These are phyloP conservation scores for Saturnispora hagleri DNA, from an alignment of 805 yeast genomes.

Conservation along the genomic window DNA sequence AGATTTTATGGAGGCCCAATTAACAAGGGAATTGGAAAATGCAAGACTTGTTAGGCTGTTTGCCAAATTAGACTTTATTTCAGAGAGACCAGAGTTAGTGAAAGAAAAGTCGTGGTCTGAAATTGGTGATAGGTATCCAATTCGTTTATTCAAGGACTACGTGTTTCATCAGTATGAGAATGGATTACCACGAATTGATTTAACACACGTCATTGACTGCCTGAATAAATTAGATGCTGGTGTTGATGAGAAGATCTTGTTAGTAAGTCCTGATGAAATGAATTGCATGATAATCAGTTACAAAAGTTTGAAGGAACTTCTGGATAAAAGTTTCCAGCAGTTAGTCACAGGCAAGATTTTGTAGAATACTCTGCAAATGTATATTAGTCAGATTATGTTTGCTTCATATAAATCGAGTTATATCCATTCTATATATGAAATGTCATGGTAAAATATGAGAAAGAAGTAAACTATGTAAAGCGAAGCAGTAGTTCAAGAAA, in stretches of 20 bases:
- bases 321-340: slow-evolving; percentile 60
- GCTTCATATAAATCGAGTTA: neutral
- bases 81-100: slow-evolving; percentile 62
- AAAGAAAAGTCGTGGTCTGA: slow-evolving; percentile 57
- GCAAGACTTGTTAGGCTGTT: slow-evolving; percentile 76
- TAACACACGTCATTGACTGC: slow-evolving; percentile 69
- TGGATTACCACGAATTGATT: slow-evolving; percentile 72
- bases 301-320: slow-evolving; percentile 66
- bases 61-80: slow-evolving; percentile 69
- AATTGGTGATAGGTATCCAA: slow-evolving; percentile 64
- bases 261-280: slow-evolving; percentile 79
- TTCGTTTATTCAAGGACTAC: slow-evolving; percentile 70
- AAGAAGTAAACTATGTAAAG: slow-evolving; percentile 8
- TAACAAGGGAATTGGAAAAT: slow-evolving; percentile 75
- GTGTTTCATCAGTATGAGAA: slow-evolving; percentile 81
- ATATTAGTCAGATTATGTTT: slow-evolving; percentile 1
- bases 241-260: slow-evolving; percentile 67
- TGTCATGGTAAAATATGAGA: neutral
- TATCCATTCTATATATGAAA: slow-evolving; percentile 1
- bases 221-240: slow-evolving; percentile 92
- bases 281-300: slow-evolving; percentile 78
- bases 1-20: slow-evolving; percentile 52
- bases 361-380: neutral
- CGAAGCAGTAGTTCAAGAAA: no score
- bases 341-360: slow-evolving; percentile 16